Evolutionary conservation across 192 early-diverging fungal species (phyloP), one percentile per base, ranked within the genome.

Genomic region (Chytriomyces confervae): DNA sequence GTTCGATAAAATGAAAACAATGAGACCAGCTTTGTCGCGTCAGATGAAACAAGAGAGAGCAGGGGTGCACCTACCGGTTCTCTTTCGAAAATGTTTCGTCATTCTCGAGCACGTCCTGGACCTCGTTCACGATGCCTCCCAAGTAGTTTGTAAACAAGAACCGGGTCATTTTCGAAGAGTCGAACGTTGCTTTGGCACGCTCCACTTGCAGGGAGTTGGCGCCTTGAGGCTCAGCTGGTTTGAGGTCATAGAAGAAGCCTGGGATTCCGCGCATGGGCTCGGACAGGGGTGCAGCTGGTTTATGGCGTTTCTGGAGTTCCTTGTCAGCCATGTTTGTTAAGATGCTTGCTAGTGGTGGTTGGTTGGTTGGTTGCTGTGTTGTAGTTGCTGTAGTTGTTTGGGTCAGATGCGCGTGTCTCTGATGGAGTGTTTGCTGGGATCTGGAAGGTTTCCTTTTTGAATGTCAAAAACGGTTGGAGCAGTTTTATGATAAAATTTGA

Each of bases 51-150:
- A 36, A 36, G 2, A 0, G 29, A 36, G 13, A 57, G 20, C 53
- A 57, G 53, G 53, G 11, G 11, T 57, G 53, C 29, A 57, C 53
- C 13, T 3, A 57, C 53, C 53, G 11, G 49, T 92, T 76, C 13
- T 87, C 89, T 80, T 94, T 87, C 68, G 89, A 86, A 76, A 96
- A 93, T 10, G 87, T 89, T 5, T 91, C 89, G 77, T 96, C 93
- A 50, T 84, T 86, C 47, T 90, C 86, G 62, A 94, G 75, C 16
- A 93, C 75, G 9, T 80, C 71, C 18, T 91, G 83, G 7, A 94
- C 79, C 75, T 88, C 91, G 76, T 85, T 73, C 72, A 87, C 75
- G 50, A 83, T 83, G 6, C 82, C 78, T 10, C 94, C 85, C 79
- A 86, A 86, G n/a, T 92, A 85, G 11, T 89, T 79, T 53, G 90